Percentiles rank a stretch among this genome's conserved stretches.
Evolutionary conservation across 495 filamentous ascomycete genomes (phyloP).

Genomic region (Hypomontagnella monticulosa): DNA sequence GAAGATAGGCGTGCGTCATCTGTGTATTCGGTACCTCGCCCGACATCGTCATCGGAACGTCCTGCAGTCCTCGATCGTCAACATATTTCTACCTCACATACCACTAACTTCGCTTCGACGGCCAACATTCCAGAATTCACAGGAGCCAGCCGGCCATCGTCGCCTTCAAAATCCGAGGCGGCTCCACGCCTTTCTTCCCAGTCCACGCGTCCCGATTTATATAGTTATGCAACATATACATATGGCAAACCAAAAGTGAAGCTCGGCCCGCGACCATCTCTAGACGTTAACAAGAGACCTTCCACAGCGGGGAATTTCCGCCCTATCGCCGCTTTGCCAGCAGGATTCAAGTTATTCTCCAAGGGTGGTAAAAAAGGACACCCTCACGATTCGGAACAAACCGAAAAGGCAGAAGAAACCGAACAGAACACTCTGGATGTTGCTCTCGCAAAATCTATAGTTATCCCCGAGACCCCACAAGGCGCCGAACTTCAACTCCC

Average conservation of each 20-base stretch:
- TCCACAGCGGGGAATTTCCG: slow-evolving; percentile 71
- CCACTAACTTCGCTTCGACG: slow-evolving; percentile 52
- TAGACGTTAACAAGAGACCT: slow-evolving; percentile 72
- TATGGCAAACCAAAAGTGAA: slow-evolving; percentile 79
- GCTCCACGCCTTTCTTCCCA: slow-evolving; percentile 67
- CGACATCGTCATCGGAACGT: slow-evolving; percentile 29
- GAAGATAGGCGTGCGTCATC: slow-evolving; percentile 46
- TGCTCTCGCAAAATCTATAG: slow-evolving; percentile 20
- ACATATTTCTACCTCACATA: slow-evolving; percentile 47
- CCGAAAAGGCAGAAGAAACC: slow-evolving; percentile 42
- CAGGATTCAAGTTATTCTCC: slow-evolving; percentile 61
- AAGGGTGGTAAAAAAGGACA: slow-evolving; percentile 56
- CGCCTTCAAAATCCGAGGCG: slow-evolving; percentile 50
- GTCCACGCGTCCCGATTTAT: slow-evolving; percentile 72
- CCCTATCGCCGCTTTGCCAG: slow-evolving; percentile 75
- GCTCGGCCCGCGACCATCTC: slow-evolving; percentile 81
- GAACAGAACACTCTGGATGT: slow-evolving; percentile 40
- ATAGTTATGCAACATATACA: slow-evolving; percentile 62
- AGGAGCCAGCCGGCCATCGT: slow-evolving; percentile 49
- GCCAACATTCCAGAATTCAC: slow-evolving; percentile 52
- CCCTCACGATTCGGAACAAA: slow-evolving; percentile 37
- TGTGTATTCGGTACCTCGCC: slow-evolving; percentile 34
- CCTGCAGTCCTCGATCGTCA: slow-evolving; percentile 33
- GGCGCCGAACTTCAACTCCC: slow-evolving; percentile 49
- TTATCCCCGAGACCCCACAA: slow-evolving; percentile 43